A percentile compares a stretch with the other conserved stretches of the same genome.
Evolutionary conservation across 192 early-diverging fungal species (phyloP).

Genomic region (Linnemannia schmuckeri): DNA sequence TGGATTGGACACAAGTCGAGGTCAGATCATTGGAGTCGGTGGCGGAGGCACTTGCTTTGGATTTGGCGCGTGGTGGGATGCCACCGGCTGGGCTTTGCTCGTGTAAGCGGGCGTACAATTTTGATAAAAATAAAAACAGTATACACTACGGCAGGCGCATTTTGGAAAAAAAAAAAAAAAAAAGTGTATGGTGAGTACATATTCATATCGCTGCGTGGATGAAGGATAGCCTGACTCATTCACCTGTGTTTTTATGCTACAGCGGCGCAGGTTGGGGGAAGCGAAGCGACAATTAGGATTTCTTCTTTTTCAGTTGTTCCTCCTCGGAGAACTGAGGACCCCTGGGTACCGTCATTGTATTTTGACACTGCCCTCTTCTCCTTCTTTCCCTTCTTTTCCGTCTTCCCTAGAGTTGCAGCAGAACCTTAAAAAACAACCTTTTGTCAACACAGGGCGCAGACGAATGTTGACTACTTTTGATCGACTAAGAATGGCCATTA

Average conservation of each 20-base stretch:
- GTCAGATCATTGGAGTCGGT: slow-evolving; percentile 39
- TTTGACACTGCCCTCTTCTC: not conserved
- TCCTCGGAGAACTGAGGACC: too few relatives aligned
- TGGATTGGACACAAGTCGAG: slow-evolving; percentile 19
- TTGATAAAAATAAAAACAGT: too few relatives aligned
- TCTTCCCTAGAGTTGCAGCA: not conserved
- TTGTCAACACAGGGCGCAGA: not conserved
- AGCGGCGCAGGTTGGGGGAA: too few relatives aligned
- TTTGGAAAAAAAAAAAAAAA: too few relatives aligned
- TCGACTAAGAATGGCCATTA: not conserved
- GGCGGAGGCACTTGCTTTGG: slow-evolving; percentile 56
- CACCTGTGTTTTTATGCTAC: too few relatives aligned
- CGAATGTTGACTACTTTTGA: not conserved
- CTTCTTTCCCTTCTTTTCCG: not conserved
- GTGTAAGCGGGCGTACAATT: slow-evolving; percentile 6
- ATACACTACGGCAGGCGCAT: not conserved
- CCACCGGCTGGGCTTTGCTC: slow-evolving; percentile 30
- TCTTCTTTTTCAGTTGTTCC: too few relatives aligned
- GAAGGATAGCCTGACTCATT: too few relatives aligned
- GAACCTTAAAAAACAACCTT: not conserved
- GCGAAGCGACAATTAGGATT: too few relatives aligned
- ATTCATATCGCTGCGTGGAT: too few relatives aligned
- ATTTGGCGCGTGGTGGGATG: slow-evolving; percentile 53
- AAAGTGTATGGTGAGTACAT: too few relatives aligned
- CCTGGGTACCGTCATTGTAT: not conserved